These are phyloP conservation scores for Pilobolus umbonatus DNA, from an alignment of 192 early-diverging fungal genomes.

Conservation along the genomic window DNA sequence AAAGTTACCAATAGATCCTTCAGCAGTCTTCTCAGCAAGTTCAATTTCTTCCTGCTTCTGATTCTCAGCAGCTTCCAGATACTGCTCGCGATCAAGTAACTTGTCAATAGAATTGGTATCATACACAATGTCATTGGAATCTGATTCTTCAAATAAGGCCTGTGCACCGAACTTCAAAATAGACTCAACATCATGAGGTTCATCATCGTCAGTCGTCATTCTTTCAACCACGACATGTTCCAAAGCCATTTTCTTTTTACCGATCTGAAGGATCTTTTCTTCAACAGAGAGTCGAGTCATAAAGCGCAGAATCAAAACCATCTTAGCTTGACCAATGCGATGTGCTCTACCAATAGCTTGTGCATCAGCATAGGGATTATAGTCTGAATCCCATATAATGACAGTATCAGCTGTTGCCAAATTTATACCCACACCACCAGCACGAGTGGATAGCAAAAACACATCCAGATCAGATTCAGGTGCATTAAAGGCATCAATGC, in stretches of 20 bases:
- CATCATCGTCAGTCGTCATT: conserved; percentile 53
- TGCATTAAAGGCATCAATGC: conserved; percentile 64
- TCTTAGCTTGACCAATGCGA: conserved; percentile 66
- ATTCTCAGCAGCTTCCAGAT: background rate
- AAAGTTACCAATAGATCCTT: background rate
- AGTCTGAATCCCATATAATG: conserved; percentile 71
- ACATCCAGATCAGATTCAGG: conserved; percentile 55
- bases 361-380: conserved; percentile 68
- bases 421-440: conserved; percentile 74
- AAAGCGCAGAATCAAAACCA: conserved; percentile 61
- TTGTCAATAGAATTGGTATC: conserved; percentile 55
- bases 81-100: conserved; percentile 47
- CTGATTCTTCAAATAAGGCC: conserved; percentile 57
- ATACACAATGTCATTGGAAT: conserved; percentile 44
- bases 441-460: conserved; percentile 69
- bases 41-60: background rate
- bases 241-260: conserved; percentile 68
- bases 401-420: conserved; percentile 70
- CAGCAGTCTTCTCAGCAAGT: background rate
- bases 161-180: conserved; percentile 68
- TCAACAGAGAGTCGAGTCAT: conserved; percentile 60
- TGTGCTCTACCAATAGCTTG: conserved; percentile 73
- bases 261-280: conserved; percentile 64
- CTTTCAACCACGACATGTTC: conserved; percentile 73
- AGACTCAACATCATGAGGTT: conserved; percentile 50